Conservation (phyloP, 108 stramenopile species). For the Skeletonema potamos region DNA sequence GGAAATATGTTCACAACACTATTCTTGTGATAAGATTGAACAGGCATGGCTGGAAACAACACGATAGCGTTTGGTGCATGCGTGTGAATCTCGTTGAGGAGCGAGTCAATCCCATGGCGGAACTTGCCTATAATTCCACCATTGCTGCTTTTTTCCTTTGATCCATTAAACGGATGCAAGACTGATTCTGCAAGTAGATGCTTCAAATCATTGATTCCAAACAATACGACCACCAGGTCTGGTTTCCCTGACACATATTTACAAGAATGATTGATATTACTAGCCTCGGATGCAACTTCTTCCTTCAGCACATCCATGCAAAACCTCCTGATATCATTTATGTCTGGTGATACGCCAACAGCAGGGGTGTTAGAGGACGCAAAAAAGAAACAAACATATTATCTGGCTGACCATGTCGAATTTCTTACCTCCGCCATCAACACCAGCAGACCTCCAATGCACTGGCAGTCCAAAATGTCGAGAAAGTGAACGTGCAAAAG, state of each 20-base stretch:
- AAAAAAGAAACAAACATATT: not conserved
- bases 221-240: slow-evolving; percentile 59
- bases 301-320: slow-evolving; percentile 56
- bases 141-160: not conserved
- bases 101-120: slow-evolving; percentile 40
- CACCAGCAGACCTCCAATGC: slow-evolving; percentile 68
- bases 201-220: slow-evolving; percentile 74
- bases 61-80: slow-evolving; percentile 49
- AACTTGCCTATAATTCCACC: slow-evolving; percentile 27
- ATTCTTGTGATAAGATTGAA: slow-evolving; percentile 65
- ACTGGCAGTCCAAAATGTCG: slow-evolving; percentile 34
- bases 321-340: slow-evolving; percentile 44
- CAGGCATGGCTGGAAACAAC: slow-evolving; percentile 60
- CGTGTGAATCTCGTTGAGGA: slow-evolving; percentile 47
- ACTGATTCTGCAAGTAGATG: slow-evolving; percentile 44
- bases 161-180: slow-evolving; percentile 4
- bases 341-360: slow-evolving; percentile 2
- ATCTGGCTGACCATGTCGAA: not conserved
- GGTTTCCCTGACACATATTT: slow-evolving; percentile 38
- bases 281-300: slow-evolving; percentile 32
- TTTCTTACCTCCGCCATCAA: slow-evolving; percentile 60
- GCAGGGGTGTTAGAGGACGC: not conserved
- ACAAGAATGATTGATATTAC: not conserved
- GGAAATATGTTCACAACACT: slow-evolving; percentile 67
- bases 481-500: slow-evolving; percentile 59